Base-by-base conservation (phyloP, 2,329 filamentous ascomycete species). In the Pseudogymnoascus sp. region DNA sequence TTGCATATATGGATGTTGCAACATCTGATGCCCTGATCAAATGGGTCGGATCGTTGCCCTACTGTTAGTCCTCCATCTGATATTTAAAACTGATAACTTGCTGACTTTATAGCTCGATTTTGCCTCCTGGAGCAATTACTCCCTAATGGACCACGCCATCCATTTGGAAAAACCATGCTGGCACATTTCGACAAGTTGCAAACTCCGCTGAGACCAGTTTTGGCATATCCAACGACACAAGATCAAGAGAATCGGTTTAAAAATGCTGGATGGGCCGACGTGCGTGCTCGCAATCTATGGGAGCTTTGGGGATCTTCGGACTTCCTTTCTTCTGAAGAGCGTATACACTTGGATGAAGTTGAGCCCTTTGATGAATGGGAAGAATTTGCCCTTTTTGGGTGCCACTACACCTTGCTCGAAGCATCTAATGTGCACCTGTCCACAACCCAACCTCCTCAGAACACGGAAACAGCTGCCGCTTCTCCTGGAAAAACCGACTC, bases 311-410 rank as follows among this genome's bases (percentile, higher is more conserved):
- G 82, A 10, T 85, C 89, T 67, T 78, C 85, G 12, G 72, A 77
- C 2, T 93, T 93, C 73, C 75, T 96, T 18, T 79, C 79, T 5
- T 71, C 80, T 1, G 75, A 80, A 1, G 81, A 90, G 66, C 83
- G 90, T 67, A 77, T 73, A 37, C 77, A 76, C 10, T 76, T 97
- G 12, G 88, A 96, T 69, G 72, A 77, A 0, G 75, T 92, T 14
- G 93, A 97, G 71, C 86, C 88, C 0, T 97, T 97, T 72, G 93
- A 97, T 73, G 93, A 97, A 75, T 96, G 91, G 91, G 93, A 97
- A 75, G 93, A 97, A 71, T 92, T 97, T 72, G 86, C 89, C 2
- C 78, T 96, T 0, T 96, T 96, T 73, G 86, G 84, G 1, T 86
- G 86, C 36, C 93, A 97, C 75, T 96, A 96, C 74, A 89, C 93